Evolutionary conservation across 2,329 filamentous ascomycete genomes (phyloP).

Genomic region (Fusarium gaditjirri): DNA sequence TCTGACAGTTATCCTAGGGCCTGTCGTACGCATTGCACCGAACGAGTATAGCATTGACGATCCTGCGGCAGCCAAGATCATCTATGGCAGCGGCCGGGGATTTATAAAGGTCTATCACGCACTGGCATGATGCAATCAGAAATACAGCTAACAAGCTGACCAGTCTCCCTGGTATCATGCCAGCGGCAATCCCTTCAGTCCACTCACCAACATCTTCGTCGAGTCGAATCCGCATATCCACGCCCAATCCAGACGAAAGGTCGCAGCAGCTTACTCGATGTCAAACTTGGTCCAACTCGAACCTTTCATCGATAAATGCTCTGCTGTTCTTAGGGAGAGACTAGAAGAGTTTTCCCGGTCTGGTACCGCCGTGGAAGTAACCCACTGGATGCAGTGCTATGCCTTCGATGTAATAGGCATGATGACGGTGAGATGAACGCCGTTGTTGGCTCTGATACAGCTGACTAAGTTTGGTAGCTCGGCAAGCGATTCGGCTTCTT

Average conservation of each 20-base stretch:
- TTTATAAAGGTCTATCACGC: background rate
- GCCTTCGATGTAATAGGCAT: background rate
- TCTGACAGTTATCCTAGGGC: background rate
- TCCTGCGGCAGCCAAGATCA: background rate
- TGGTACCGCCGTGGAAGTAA: background rate
- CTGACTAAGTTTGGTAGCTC: background rate
- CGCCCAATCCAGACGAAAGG: background rate
- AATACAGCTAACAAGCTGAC: fast-evolving
- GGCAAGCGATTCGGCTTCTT: background rate
- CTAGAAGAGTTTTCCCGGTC: background rate
- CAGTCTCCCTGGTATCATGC: background rate
- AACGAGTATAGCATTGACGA: background rate
- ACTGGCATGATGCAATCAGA: no score
- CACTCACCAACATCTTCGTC: background rate
- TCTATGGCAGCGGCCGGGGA: background rate
- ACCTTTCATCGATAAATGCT: background rate
- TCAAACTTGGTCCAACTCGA: background rate
- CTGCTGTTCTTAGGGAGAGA: background rate
- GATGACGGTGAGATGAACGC: background rate
- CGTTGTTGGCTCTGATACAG: fast-evolving
- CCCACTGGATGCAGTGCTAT: background rate
- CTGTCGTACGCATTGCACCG: background rate
- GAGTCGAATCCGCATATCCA: background rate
- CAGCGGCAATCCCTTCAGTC: background rate
- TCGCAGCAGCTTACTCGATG: background rate